Evolutionary conservation across 2,329 filamentous ascomycete genomes (phyloP), one percentile per base, ranked within the genome.

Genomic region (Xylariaceae sp.): DNA sequence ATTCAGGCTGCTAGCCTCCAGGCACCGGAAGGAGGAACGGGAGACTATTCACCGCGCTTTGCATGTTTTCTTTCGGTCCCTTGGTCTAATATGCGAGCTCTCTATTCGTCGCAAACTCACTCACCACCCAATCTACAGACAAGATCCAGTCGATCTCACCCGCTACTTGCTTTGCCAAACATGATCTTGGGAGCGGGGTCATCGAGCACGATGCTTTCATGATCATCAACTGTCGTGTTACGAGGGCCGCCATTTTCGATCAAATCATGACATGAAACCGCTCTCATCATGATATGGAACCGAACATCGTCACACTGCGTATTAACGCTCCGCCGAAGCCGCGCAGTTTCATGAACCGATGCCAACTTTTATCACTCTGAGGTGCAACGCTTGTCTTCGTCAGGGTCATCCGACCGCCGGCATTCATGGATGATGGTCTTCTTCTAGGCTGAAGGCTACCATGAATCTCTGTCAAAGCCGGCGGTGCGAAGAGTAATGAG

Each of bases 251-350:
- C 75, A 49, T 76, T 73, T 76, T 59, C 78, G 74, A 62, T 83
- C 80, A 34, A 83, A 73, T 80, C 80, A 83, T 13, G 76, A 74
- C 81, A 83, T 83, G 61, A 75, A 76, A 18, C 73, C 72, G 13
- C 74, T 70, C 10, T 76, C 73, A 62, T 82, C 80, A 72, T 79
- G 80, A 80, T 80, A 83, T 51, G 37, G 37, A 30, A 62, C 73
- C 75, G 64, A 83, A 74, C 9, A 42, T 42, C 37, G 37, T 42
- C 37, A 42, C 37, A 42, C 37, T 42, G 37, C 37, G 11, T 42
- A 13, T 3, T 42, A 42, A 42, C 37, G 11, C 37, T 13, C 11
- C 37, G 37, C 37, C 37, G 9, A 42, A 42, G 37, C 37, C 37
- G 9, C 7, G 1, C 2, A 42, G 8, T 42, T 42, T 10, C 11